phyloP scores from a whole-genome alignment of 805 yeast genomes.

The Barnettozyma wickerhamii region DNA sequence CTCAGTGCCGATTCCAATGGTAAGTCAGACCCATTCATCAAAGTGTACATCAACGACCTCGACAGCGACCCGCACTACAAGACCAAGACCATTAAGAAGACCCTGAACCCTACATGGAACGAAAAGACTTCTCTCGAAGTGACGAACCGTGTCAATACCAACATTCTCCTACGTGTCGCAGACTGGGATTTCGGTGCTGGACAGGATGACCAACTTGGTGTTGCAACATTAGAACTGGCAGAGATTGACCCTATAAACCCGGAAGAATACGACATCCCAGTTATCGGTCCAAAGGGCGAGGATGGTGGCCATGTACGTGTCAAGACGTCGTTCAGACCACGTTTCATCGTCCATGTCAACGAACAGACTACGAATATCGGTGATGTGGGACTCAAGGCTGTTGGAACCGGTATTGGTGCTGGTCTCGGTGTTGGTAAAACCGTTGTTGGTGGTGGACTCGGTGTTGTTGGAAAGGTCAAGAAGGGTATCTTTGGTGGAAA shows the following conservation, averaged over 20 bases:
- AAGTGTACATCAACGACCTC: slow-evolving; percentile 58
- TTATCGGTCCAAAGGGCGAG: slow-evolving; percentile 37
- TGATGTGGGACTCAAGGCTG: slow-evolving; percentile 46
- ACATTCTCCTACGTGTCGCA: slow-evolving; percentile 50
- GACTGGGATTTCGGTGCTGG: slow-evolving; percentile 97
- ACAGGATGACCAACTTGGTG: slow-evolving; percentile 78
- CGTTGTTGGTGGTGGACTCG: slow-evolving; percentile 41
- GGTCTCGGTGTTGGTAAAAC: slow-evolving; percentile 41
- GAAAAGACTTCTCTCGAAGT: slow-evolving; percentile 58
- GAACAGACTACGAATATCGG: slow-evolving; percentile 38
- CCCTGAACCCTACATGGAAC: slow-evolving; percentile 87
- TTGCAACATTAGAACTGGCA: slow-evolving; percentile 50
- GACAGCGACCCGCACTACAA: slow-evolving; percentile 55
- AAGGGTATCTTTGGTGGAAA: slow-evolving; percentile 35
- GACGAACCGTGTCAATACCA: slow-evolving; percentile 57
- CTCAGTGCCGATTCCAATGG: slow-evolving; percentile 90
- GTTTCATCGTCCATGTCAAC: slow-evolving; percentile 49
- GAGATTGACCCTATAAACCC: slow-evolving; percentile 57
- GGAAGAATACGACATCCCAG: slow-evolving; percentile 46
- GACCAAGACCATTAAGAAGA: slow-evolving; percentile 79
- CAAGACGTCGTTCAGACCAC: slow-evolving; percentile 62
- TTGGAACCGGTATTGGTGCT: slow-evolving; percentile 45
- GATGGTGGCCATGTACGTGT: slow-evolving; percentile 59
- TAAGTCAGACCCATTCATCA: slow-evolving; percentile 86
- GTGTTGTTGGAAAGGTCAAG: slow-evolving; percentile 38